Base-by-base conservation (phyloP, 2,329 filamentous ascomycete genomes). In the Didymella pinodella region DNA sequence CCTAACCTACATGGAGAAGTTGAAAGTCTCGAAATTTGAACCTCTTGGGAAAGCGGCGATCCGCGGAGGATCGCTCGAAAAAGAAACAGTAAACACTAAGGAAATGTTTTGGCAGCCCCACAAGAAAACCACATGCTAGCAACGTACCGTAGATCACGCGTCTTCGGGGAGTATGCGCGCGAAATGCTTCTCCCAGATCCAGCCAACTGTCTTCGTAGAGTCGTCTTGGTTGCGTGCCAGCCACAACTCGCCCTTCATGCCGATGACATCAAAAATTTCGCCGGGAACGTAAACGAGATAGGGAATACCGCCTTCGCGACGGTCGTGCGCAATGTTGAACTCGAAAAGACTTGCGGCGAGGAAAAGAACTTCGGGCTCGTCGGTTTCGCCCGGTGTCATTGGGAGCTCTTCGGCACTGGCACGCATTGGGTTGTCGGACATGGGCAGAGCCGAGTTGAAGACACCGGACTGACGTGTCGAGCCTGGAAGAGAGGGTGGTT, bases 141-240 rank as follows among this genome's bases (percentile, higher is more conserved):
- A 36, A 34, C 31, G 29, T 20, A 18, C 34, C 14, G 5, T 46
- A 41, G 31, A 49, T 54, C 46, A 61, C 11, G 67, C 67, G 32
- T 76, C 75, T 54, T 78, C 77, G 6, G 75, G 74, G 36, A 78
- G 53, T 28, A 78, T 78, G 20, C 76, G 66, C 22, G 77, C 77
- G 82, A 99, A 99, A 80, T 99, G 95, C 78, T 97, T 97, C 71
- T 93, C 96, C 95, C 95, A 99, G 71, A 99, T 97, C 95, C 95
- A 99, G 50, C 95, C 95, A 32, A 98, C 88, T 65, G 88, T 85
- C 65, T 90, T 86, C 11, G 82, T 84, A 1, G 87, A 81, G 77
- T 99, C 95, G 73, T 99, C 95, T 79, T 99, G 95, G 75, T 99
- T 99, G 77, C 92, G 92, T 52, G 95, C 95, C 57, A 99, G 87